Conservation (phyloP, 768 basidiomycete species). For the Macrocybe gigantea region DNA sequence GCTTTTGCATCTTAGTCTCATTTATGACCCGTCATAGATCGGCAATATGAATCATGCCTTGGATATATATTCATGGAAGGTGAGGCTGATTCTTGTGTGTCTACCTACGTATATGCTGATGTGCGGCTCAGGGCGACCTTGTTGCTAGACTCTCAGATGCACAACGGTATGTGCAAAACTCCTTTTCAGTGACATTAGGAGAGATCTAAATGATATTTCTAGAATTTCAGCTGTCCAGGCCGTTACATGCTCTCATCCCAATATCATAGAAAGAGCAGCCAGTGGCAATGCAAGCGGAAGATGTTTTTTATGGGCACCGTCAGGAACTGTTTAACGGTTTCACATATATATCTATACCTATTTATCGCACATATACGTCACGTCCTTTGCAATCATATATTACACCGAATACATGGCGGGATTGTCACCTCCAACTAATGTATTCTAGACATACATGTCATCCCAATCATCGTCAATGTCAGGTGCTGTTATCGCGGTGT, state of each 20-base stretch:
- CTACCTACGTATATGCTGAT: constrained; percentile 1
- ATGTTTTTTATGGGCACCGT: constrained; percentile 77
- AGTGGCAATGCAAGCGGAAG: constrained; percentile 78
- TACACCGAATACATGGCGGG: too few relatives aligned
- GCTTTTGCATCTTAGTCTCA: background rate
- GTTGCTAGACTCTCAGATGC: constrained; percentile 58
- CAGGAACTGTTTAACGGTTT: constrained; percentile 8
- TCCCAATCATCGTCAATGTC: background rate
- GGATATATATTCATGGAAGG: constrained; percentile 71
- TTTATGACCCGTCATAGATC: constrained; percentile 34
- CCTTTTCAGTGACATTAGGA: background rate
- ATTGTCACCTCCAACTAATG: background rate
- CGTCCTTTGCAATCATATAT: too few relatives aligned
- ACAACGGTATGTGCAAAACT: constrained; percentile 32
- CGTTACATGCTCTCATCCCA: constrained; percentile 87
- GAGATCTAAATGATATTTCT: constrained; percentile 3
- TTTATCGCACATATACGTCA: background rate
- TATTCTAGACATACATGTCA: background rate
- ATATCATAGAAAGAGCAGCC: constrained; percentile 62
- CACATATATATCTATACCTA: background rate
- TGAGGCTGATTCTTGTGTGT: constrained; percentile 16
- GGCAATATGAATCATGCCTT: constrained; percentile 77
- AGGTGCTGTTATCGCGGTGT: background rate
- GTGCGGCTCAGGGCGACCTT: constrained; percentile 52
- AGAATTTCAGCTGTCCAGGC: constrained; percentile 83